phyloP scores from a whole-genome alignment of 2,329 filamentous ascomycete genomes.

The Sclerotiophoma versabilis region DNA sequence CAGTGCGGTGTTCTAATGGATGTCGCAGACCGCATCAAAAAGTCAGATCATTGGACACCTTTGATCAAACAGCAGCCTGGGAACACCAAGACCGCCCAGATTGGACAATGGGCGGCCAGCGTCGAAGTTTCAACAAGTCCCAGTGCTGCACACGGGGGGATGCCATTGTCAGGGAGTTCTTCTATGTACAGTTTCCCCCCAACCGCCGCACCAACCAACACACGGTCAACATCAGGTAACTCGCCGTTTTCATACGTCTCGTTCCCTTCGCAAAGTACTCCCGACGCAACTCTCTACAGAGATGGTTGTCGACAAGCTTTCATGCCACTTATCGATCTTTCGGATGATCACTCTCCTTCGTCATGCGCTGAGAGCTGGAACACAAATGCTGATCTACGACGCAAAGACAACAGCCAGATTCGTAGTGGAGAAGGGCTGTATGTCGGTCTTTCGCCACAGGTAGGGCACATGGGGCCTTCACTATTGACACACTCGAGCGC shows the following conservation, averaged over 20 bases:
- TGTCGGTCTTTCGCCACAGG: background rate
- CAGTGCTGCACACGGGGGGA: background rate
- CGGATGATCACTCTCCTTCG: conserved; percentile 1
- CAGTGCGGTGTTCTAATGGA: conserved; percentile 75
- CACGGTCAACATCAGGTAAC: conserved; percentile 26
- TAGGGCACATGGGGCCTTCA: background rate
- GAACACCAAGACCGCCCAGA: conserved; percentile 21
- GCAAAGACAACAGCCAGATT: conserved; percentile 17
- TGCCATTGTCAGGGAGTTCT: background rate
- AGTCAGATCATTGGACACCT: conserved; percentile 33
- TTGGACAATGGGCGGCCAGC: conserved; percentile 33
- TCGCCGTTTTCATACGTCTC: conserved; percentile 18
- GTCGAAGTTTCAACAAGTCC: conserved; percentile 22
- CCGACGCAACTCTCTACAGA: background rate
- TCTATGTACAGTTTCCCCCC: conserved; percentile 11
- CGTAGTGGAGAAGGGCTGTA: background rate
- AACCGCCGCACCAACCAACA: conserved; percentile 8
- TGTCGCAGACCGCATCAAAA: conserved; percentile 78
- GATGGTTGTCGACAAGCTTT: background rate
- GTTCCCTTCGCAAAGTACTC: background rate
- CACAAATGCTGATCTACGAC: conserved; percentile 19
- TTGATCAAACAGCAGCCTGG: conserved; percentile 10
- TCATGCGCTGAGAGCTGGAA: background rate
- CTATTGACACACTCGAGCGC: background rate
- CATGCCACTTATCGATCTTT: conserved; percentile 18